Evolutionary conservation across 352 stramenopile genomes (phyloP), one percentile per base, ranked within the genome.

Genomic region (Phytophthora europaea): DNA sequence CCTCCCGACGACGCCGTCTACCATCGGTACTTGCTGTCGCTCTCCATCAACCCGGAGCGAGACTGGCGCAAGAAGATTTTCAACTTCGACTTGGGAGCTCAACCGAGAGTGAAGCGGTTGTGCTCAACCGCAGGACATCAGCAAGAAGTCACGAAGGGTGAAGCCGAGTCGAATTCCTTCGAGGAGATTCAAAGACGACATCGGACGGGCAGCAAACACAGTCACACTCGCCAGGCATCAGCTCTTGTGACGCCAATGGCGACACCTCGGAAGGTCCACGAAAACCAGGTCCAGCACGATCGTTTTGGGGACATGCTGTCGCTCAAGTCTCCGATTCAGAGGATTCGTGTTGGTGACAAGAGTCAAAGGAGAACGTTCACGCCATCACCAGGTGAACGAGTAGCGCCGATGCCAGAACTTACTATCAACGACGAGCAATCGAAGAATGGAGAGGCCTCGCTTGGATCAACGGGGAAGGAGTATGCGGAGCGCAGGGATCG

Each of bases 21-120:
- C 61, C 86, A 92, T 62, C 84, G 86, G 0, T 77, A 82, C 23
- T 67, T 93, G 53, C 58, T 92, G 2, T 79, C 81, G 48, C 63
- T 93, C 6, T 89, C 84, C 3, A 76, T 90, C 31, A 75, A 92
- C 43, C 80, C 83, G 0, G 81, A 91, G 15, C 68, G 34, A 63
- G 75, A 93, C 70, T 93, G 86, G 86, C 72, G 69, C 31, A 82
- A 61, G 38, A 92, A 92, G 70, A 80, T 93, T 62, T 60, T 65
- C 13, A 61, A 34, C 15, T 87, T 93, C 13, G 59, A 74, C 4
- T 18, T 80, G 0, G 53, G 43, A 0, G 18, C 31, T 9, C 71
- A 70, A 58, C 71, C 58, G 3, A 70, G 61, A 6, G 61, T 77
- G 12, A 64, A 78, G 34, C 34, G 69, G 0, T 56, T 80, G 56